Evolutionary conservation across 2,329 filamentous ascomycete species (phyloP).

Genomic region (Hypoxylon sp.): DNA sequence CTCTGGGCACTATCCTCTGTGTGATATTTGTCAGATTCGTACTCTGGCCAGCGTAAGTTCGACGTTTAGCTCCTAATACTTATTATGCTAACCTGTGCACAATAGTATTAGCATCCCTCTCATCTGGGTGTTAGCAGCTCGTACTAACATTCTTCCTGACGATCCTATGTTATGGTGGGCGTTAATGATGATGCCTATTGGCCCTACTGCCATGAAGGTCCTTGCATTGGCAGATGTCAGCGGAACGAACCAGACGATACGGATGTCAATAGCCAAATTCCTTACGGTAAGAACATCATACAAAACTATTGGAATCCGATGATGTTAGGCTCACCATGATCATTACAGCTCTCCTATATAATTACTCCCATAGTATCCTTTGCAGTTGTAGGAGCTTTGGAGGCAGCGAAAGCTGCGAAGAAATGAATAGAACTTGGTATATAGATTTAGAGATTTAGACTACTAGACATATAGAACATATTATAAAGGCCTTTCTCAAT

Average conservation of each 20-base stretch:
- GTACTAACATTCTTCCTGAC: conserved; percentile 60
- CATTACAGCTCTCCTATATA: conserved; percentile 42
- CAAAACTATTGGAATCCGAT: not conserved
- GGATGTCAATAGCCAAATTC: conserved; percentile 46
- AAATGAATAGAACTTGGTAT: not conserved
- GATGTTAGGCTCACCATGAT: conserved; percentile 17
- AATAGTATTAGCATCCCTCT: conserved; percentile 63
- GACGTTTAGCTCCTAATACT: not conserved
- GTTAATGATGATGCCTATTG: conserved; percentile 72
- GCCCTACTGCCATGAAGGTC: conserved; percentile 68
- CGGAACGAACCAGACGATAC: conserved; percentile 37
- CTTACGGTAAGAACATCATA: conserved; percentile 38
- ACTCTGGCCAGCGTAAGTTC: conserved; percentile 65
- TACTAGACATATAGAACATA: not conserved
- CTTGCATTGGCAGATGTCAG: conserved; percentile 63
- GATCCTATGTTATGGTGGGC: conserved; percentile 72
- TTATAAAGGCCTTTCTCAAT: no score
- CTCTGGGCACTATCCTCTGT: conserved; percentile 60
- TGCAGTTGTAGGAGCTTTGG: conserved; percentile 43
- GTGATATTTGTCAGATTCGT: conserved; percentile 66
- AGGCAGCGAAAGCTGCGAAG: conserved; percentile 43
- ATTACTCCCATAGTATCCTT: conserved; percentile 44
- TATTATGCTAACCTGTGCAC: conserved; percentile 2
- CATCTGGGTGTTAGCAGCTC: conserved; percentile 64
- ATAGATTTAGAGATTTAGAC: not conserved